A percentile compares a stretch with the other conserved stretches of the same genome.
phyloP scores from a whole-genome alignment of 2,329 filamentous ascomycete species.

The Grosmannia huntii region DNA sequence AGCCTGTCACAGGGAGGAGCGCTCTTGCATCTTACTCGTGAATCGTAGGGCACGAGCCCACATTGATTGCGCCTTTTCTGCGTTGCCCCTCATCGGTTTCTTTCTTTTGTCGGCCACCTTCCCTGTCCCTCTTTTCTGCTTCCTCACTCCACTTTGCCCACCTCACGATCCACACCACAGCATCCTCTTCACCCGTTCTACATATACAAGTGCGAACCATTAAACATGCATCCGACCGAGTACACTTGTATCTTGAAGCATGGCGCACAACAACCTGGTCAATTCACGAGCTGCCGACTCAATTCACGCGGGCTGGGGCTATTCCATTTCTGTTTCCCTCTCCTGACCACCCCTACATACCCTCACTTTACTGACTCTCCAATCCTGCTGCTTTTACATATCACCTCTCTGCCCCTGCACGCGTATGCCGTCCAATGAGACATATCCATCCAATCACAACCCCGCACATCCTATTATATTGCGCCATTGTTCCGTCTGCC shows the following conservation, averaged over 20 bases:
- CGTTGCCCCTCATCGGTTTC: neutral
- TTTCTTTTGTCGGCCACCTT: neutral
- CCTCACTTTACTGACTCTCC: neutral
- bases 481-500: neutral
- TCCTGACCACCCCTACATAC: neutral
- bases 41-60: neutral
- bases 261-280: neutral
- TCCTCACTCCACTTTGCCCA: neutral
- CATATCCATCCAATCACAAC: neutral
- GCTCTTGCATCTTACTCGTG: neutral
- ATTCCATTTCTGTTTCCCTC: neutral
- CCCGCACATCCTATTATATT: neutral
- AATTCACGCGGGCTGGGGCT: neutral
- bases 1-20: neutral
- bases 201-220: neutral
- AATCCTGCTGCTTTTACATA: no score
- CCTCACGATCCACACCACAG: neutral
- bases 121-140: neutral
- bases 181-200: neutral
- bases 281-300: neutral
- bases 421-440: neutral
- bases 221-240: neutral
- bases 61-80: neutral
- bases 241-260: neutral
- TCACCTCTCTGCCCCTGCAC: neutral